These are phyloP conservation scores for Echinochloa phyllopogon DNA, from an alignment of 176 grass and related monocot genomes.

Conservation along the genomic window DNA sequence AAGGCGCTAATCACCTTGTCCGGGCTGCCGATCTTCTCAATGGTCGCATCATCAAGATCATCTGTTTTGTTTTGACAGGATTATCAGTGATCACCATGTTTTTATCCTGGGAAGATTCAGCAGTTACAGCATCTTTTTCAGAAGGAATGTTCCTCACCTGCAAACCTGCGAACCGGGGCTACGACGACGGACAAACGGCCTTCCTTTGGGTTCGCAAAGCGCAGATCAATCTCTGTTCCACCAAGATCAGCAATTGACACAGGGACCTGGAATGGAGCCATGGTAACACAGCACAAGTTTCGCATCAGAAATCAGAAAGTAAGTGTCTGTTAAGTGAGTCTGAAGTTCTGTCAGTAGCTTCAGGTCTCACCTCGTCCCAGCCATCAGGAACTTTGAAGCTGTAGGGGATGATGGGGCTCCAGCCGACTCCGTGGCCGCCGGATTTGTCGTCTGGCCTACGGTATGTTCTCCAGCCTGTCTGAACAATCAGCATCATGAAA, in stretches of 20 bases:
- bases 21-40: constrained; percentile 71
- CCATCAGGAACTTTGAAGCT: constrained; percentile 84
- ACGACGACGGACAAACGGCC: constrained; percentile 83
- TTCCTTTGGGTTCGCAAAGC: constrained; percentile 74
- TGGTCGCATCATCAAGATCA: constrained; percentile 63
- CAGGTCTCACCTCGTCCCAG: constrained; percentile 72
- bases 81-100: background rate
- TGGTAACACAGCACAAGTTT: background rate
- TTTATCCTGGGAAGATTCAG: background rate
- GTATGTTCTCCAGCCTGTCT: constrained; percentile 97
- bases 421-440: constrained; percentile 90
- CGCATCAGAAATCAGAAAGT: background rate
- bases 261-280: constrained; percentile 58
- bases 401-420: constrained; percentile 96
- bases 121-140: background rate
- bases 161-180: constrained; percentile 81
- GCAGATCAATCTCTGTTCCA: constrained; percentile 95
- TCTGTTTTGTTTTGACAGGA: background rate
- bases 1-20: constrained; percentile 87
- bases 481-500: constrained; percentile 61
- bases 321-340: background rate
- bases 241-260: constrained; percentile 99
- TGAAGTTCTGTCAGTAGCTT: constrained; percentile 5
- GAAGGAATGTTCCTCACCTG: constrained; percentile 51
- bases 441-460: constrained; percentile 92